Conservation (phyloP, 352 stramenopile species). For the Phytopythium ostracodes region DNA sequence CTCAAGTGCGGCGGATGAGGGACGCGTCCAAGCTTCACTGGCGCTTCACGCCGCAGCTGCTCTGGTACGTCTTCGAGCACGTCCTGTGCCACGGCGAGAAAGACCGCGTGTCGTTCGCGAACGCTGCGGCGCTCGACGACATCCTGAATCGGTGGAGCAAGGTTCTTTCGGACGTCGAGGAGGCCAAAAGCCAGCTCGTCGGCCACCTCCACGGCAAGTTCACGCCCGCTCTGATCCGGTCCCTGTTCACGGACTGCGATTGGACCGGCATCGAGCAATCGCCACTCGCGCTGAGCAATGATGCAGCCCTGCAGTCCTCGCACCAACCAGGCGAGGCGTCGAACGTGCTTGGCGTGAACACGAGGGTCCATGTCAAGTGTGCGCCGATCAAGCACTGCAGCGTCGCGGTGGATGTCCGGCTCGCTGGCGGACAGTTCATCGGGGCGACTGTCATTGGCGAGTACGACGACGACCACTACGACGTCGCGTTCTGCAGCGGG, state of each 20-base stretch:
- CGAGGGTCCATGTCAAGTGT: slow-evolving; percentile 31
- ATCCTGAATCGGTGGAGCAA: slow-evolving; percentile 52
- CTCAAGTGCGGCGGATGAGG: slow-evolving; percentile 44
- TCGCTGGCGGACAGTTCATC: slow-evolving; percentile 28
- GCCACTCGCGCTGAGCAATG: slow-evolving; percentile 6
- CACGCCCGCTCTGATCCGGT: slow-evolving; percentile 49
- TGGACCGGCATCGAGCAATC: slow-evolving; percentile 61
- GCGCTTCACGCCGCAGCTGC: slow-evolving; percentile 58
- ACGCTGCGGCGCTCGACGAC: slow-evolving; percentile 43
- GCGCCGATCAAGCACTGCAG: slow-evolving; percentile 36
- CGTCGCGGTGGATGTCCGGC: slow-evolving; percentile 37
- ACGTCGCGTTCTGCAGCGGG: slow-evolving; percentile 37
- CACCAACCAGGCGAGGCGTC: background rate
- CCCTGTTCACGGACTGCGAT: slow-evolving; percentile 56
- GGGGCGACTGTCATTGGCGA: slow-evolving; percentile 42
- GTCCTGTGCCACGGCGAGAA: slow-evolving; percentile 46
- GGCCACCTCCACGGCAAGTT: slow-evolving; percentile 57
- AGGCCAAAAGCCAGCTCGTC: slow-evolving; percentile 56
- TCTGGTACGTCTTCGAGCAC: slow-evolving; percentile 54
- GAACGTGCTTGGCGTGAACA: slow-evolving; percentile 18
- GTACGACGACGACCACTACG: slow-evolving; percentile 31
- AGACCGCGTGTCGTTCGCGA: slow-evolving; percentile 41
- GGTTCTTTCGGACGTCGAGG: slow-evolving; percentile 40
- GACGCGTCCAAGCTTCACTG: slow-evolving; percentile 48
- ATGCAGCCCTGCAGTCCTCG: background rate